These are phyloP conservation scores for Umbelopsis sp. DNA, from an alignment of 371 early-diverging fungal genomes.

Conservation along the genomic window DNA sequence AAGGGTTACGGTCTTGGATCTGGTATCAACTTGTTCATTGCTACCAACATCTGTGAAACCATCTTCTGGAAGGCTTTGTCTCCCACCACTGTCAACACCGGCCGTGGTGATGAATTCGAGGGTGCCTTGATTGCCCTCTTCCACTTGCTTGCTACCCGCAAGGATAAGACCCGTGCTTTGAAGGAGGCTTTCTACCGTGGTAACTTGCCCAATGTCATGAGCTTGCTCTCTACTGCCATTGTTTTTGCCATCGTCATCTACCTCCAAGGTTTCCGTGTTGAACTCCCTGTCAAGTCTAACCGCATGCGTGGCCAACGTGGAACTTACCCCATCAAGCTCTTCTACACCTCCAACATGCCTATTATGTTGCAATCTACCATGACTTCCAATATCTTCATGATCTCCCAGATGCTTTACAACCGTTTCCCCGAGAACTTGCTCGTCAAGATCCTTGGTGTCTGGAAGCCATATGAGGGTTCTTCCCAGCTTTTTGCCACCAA, in stretches of 20 bases:
- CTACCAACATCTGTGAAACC: slow-evolving; percentile 99
- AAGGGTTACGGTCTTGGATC: slow-evolving; percentile 99
- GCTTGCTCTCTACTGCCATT: slow-evolving; percentile 87
- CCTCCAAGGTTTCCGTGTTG: slow-evolving; percentile 99
- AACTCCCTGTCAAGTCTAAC: slow-evolving; percentile 98
- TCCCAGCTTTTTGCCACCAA: slow-evolving; percentile 89
- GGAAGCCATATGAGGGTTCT: slow-evolving; percentile 93
- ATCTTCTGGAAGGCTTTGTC: slow-evolving; percentile 99
- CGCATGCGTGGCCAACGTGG: slow-evolving; percentile 97
- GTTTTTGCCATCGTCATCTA: slow-evolving; percentile 98
- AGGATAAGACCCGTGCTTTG: slow-evolving; percentile 97
- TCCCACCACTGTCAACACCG: slow-evolving; percentile 96
- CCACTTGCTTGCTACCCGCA: slow-evolving; percentile 94
- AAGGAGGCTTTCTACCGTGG: slow-evolving; percentile 98
- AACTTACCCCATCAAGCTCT: slow-evolving; percentile 98
- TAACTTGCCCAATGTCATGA: slow-evolving; percentile 97
- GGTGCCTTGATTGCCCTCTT: slow-evolving; percentile 97
- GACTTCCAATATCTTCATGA: slow-evolving; percentile 93
- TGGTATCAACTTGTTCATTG: slow-evolving; percentile 99
- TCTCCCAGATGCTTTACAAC: slow-evolving; percentile 96
- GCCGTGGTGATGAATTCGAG: slow-evolving; percentile 99
- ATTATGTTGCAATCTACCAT: slow-evolving; percentile 99
- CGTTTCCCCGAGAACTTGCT: slow-evolving; percentile 95
- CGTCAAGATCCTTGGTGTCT: slow-evolving; percentile 95
- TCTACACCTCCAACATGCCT: slow-evolving; percentile 99